Evolutionary conservation across 2,329 filamentous ascomycete genomes (phyloP), one percentile per base, ranked within the genome.

Genomic region (Calonectria pauciramosa): DNA sequence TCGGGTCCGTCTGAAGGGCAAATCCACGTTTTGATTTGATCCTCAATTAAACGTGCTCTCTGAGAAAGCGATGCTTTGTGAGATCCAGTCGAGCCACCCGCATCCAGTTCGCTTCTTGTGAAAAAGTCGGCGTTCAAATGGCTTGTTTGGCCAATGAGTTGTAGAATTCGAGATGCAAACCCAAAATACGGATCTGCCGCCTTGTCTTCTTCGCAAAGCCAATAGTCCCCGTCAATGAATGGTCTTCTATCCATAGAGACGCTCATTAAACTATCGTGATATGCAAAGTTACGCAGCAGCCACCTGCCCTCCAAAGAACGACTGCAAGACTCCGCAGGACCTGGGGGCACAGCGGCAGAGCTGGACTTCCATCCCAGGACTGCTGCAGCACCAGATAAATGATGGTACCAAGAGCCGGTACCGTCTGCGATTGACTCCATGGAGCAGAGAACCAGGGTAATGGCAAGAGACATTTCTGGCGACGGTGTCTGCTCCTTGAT

Each of bases 391-490:
- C 79, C 78, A 2, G 69, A 36, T 16, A 77, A 69, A 66, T 80
- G 79, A 41, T 68, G 70, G n/a, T 75, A 77, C 79, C 79, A 80
- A 14, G 30, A 64, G 14, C 69, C 67, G 4, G 77, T 77, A 7
- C 70, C 69, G 7, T 76, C 76, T 8, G 78, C 71, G 44, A 80
- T 79, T 2, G 72, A 76, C 28, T 80, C 79, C 74, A 80, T 78
- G 5, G 78, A 80, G 51, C 79, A 80, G 34, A 78, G 69, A 9
- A 78, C 78, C 78, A 80, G 76, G 2, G 77, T 73, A 10, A 80
- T 69, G 6, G 76, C 79, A 7, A 80, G 76, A 20, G 70, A 79
- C 73, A 76, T 78, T 26, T 80, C 79, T 23, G 69, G 60, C 0
- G 76, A 28, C 10, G 76, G 20, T 74, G 68, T 7, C 70, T 68